Evolutionary conservation across 768 basidiomycete genomes (phyloP).

Genomic region (Dioszegia hungarica): DNA sequence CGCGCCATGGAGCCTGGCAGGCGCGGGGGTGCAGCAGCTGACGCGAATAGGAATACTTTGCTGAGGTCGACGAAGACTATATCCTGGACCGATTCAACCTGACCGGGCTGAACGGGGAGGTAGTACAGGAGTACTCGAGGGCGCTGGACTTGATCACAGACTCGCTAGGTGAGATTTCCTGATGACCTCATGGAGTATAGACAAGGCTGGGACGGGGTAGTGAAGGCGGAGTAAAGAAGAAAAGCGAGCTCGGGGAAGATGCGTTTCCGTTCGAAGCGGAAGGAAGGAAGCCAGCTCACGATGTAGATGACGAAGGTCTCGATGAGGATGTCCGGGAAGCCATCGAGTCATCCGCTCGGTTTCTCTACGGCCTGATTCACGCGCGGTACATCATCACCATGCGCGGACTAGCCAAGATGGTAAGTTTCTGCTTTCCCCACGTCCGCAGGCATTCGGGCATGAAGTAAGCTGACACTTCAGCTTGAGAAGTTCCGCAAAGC

Average conservation of each 20-base stretch:
- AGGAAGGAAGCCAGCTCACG: conserved; percentile 2
- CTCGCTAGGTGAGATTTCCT: conserved; percentile 65
- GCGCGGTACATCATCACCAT: conserved; percentile 96
- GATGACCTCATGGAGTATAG: too few relatives aligned
- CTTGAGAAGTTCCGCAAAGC: conserved; percentile 96
- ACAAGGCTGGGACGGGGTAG: too few relatives aligned
- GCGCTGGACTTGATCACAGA: conserved; percentile 96
- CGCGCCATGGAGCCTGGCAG: too few relatives aligned
- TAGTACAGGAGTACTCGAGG: conserved; percentile 83
- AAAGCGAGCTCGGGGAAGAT: too few relatives aligned
- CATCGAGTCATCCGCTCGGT: conserved; percentile 84
- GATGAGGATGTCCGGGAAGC: conserved; percentile 89
- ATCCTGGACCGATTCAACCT: conserved; percentile 99
- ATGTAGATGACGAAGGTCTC: conserved; percentile 77
- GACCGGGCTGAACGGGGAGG: conserved; percentile 87
- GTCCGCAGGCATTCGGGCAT: not conserved
- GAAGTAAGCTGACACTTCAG: conserved; percentile 27
- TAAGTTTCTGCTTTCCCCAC: too few relatives aligned
- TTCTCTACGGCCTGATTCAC: conserved; percentile 93
- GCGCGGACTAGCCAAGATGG: conserved; percentile 92
- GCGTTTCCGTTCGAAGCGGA: too few relatives aligned
- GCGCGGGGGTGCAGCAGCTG: not conserved
- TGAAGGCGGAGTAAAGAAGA: too few relatives aligned
- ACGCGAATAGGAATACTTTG: conserved; percentile 73
- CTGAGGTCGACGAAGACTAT: conserved; percentile 96